A percentile compares a stretch with the other conserved stretches of the same genome.
phyloP scores from a whole-genome alignment of 768 basidiomycete species.

The Coprinopsis sp. region DNA sequence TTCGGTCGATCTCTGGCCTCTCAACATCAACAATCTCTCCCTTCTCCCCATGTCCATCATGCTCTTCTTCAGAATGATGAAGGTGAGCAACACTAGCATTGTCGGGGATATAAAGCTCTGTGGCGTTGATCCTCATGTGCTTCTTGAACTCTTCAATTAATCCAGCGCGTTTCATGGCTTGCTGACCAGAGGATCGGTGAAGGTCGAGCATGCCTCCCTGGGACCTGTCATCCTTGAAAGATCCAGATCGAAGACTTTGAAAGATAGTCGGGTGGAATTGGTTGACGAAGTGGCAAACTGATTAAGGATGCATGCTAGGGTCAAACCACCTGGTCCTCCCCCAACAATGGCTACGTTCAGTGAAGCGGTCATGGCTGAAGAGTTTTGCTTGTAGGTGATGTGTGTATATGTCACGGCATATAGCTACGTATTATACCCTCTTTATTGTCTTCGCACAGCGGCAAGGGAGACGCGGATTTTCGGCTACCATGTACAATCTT shows the following conservation, averaged over 20 bases:
- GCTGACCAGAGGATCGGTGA: slow-evolving; percentile 21
- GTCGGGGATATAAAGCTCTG: slow-evolving; percentile 14
- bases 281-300: slow-evolving; percentile 10
- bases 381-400: no score
- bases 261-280: no score
- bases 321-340: slow-evolving; percentile 23
- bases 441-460: no score
- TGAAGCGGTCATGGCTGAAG: no score
- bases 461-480: no score
- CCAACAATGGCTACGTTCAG: no score
- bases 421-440: no score
- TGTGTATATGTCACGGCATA: no score
- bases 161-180: slow-evolving; percentile 20
- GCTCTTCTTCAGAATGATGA: slow-evolving; percentile 4
- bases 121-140: slow-evolving; percentile 15
- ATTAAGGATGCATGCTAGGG: slow-evolving; percentile 21
- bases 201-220: slow-evolving; percentile 26
- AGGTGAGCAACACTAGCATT: slow-evolving; percentile 8
- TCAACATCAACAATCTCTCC: slow-evolving; percentile 5
- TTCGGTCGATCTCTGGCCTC: slow-evolving; percentile 24
- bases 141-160: slow-evolving; percentile 19
- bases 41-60: neutral
- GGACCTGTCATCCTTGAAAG: slow-evolving; percentile 12
- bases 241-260: slow-evolving; percentile 22
- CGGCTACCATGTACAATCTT: no score